Evolutionary conservation across 1,284 basidiomycete species (phyloP), one percentile per base, ranked within the genome.

Genomic region (Anthracocystis panici-leucophaei): DNA sequence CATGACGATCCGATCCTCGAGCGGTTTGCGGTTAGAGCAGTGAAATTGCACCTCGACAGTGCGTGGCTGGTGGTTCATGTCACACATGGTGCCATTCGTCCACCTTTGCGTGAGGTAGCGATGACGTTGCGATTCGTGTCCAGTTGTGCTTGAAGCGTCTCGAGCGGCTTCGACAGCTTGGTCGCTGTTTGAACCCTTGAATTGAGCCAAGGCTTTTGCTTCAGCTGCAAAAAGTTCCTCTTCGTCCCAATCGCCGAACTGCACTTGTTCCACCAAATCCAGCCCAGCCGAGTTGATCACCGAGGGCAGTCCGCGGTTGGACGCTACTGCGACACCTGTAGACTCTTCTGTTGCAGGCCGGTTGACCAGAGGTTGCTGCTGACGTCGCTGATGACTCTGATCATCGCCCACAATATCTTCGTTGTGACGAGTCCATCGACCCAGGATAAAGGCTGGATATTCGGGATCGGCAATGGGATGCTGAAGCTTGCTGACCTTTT

Each of bases 21-120:
- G 54, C 10, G 64, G 61, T 41, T 71, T 63, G 48, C 62, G 48
- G 48, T 64, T 50, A 18, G 74, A 66, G 54, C 81, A 82, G 60
- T 79, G 79, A 42, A 66, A 82, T 57, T 80, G 80, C 8, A 82
- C 78, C 62, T 82, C 81, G 35, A 79, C 67, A 7, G 58, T 75
- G 2, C 81, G 56, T 11, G 68, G 76, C 52, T 82, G 75, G 44
- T 76, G 65, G 41, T 72, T 82, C 62, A 77, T 71, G 51, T 78
- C 75, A 57, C 81, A 82, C 49, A 74, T 62, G 31, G 81, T 82
- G 12, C 81, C 81, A 31, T 78, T 79, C 18, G 67, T 66, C 81
- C 81, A 82, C 11, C 66, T 42, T 54, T 82, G 81, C 2, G 75
- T 76, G 14, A 82, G 50, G 52, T 80, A 82, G 8, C 80, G 62